Conservation (phyloP, 2,329 filamentous ascomycete species). For the Cordyceps cicadae region DNA sequence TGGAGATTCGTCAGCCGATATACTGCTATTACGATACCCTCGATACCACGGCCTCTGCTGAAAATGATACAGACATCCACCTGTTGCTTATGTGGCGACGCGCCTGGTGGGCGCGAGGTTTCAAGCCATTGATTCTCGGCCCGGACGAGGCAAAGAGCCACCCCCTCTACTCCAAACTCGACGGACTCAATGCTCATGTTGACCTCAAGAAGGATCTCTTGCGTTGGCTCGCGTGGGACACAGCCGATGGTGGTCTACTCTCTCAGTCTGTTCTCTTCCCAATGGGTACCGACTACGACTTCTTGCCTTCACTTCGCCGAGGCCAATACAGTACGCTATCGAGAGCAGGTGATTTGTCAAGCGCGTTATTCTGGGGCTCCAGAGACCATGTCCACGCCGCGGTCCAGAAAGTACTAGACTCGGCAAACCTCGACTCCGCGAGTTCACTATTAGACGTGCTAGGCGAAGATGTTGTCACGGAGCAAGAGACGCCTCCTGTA, state of each 20-base stretch:
- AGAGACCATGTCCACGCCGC: slow-evolving; percentile 55
- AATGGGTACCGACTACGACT: slow-evolving; percentile 68
- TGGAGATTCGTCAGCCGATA: slow-evolving; percentile 60
- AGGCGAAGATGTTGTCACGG: slow-evolving; percentile 49
- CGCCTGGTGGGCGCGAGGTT: slow-evolving; percentile 93
- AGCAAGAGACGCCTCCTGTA: slow-evolving; percentile 56
- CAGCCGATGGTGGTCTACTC: slow-evolving; percentile 77
- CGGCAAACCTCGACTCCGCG: slow-evolving; percentile 44
- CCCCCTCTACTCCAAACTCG: slow-evolving; percentile 64
- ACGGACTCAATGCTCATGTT: slow-evolving; percentile 51
- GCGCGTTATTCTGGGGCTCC: slow-evolving; percentile 64
- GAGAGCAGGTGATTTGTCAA: slow-evolving; percentile 62
- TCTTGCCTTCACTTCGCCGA: slow-evolving; percentile 64
- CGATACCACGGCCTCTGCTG: slow-evolving; percentile 50
- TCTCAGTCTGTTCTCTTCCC: slow-evolving; percentile 74
- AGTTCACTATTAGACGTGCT: slow-evolving; percentile 58
- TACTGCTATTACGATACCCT: slow-evolving; percentile 87
- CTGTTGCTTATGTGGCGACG: slow-evolving; percentile 81
- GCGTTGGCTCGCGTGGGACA: slow-evolving; percentile 87
- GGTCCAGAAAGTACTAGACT: slow-evolving; percentile 52
- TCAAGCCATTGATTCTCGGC: slow-evolving; percentile 74
- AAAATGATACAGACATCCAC: slow-evolving; percentile 65
- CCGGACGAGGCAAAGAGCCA: slow-evolving; percentile 76
- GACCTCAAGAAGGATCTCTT: slow-evolving; percentile 62
- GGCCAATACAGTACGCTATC: slow-evolving; percentile 68